phyloP scores from a whole-genome alignment of 306 rosid genomes.

The Notholithocarpus densiflorus region DNA sequence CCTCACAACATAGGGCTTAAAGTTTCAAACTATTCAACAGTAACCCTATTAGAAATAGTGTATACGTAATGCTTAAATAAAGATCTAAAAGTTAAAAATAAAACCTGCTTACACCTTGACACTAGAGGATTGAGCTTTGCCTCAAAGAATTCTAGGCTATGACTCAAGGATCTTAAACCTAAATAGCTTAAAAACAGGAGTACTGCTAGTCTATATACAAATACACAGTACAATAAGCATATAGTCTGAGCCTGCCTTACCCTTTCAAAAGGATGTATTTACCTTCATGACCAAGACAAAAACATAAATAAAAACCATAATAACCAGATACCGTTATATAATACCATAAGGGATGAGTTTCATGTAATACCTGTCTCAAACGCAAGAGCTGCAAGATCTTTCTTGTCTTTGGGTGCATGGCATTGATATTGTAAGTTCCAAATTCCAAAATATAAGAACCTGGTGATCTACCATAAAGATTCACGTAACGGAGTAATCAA shows the following conservation, averaged over 20 bases:
- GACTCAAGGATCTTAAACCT: background rate
- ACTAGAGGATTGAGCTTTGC: background rate
- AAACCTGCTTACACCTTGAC: background rate
- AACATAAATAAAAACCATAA: too few relatives aligned
- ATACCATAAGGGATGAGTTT: background rate
- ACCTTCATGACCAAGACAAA: slow-evolving; percentile 16
- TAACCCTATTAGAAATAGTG: background rate
- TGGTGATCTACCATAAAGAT: background rate
- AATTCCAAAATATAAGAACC: background rate
- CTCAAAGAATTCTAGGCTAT: background rate
- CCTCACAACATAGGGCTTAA: too few relatives aligned
- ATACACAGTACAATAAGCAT: background rate
- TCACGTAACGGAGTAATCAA: background rate
- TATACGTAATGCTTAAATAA: background rate
- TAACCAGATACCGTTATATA: too few relatives aligned
- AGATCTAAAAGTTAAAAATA: background rate
- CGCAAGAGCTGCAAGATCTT: slow-evolving; percentile 83
- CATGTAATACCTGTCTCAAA: slow-evolving; percentile 63
- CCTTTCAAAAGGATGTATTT: too few relatives aligned
- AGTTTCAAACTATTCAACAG: too few relatives aligned
- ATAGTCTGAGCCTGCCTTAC: too few relatives aligned
- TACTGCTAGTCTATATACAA: background rate
- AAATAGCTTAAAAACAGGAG: background rate
- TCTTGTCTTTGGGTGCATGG: slow-evolving; percentile 81
- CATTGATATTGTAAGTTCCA: slow-evolving; percentile 64